These are phyloP conservation scores for Brassica balearica DNA, from an alignment of 441 rosid species.

Conservation along the genomic window DNA sequence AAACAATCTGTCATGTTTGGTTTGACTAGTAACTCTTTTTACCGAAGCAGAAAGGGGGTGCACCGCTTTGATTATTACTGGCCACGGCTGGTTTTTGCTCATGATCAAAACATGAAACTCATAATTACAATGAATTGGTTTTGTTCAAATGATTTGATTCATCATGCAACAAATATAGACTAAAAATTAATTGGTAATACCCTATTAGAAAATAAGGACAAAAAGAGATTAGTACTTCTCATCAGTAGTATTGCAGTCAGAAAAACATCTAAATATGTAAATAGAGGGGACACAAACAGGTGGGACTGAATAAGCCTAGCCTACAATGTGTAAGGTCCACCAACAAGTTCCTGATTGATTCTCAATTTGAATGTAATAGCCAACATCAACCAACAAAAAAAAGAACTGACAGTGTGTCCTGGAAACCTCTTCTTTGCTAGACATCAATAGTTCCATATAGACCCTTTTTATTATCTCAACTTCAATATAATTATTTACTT, in stretches of 20 bases:
- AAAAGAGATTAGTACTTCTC: slow-evolving; percentile 15
- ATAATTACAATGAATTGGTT: background rate
- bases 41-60: background rate
- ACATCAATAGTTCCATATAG: slow-evolving; percentile 27
- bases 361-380: slow-evolving; percentile 35
- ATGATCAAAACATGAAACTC: slow-evolving; percentile 14
- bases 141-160: background rate
- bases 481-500: slow-evolving; percentile 12
- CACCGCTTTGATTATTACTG: background rate
- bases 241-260: slow-evolving; percentile 28
- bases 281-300: slow-evolving; percentile 31
- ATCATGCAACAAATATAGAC: background rate
- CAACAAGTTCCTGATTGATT: slow-evolving; percentile 38
- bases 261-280: slow-evolving; percentile 12
- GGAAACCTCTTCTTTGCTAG: slow-evolving; percentile 26
- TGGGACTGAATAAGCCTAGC: slow-evolving; percentile 37
- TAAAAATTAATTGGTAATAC: background rate
- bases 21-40: background rate
- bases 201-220: background rate
- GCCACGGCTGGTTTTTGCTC: background rate
- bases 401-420: slow-evolving; percentile 25
- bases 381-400: slow-evolving; percentile 25
- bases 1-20: background rate
- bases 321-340: slow-evolving; percentile 32
- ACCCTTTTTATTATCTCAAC: slow-evolving; percentile 21